These are phyloP conservation scores for Penicillium brasilianum DNA, from an alignment of 2,329 filamentous ascomycete species.

Conservation along the genomic window DNA sequence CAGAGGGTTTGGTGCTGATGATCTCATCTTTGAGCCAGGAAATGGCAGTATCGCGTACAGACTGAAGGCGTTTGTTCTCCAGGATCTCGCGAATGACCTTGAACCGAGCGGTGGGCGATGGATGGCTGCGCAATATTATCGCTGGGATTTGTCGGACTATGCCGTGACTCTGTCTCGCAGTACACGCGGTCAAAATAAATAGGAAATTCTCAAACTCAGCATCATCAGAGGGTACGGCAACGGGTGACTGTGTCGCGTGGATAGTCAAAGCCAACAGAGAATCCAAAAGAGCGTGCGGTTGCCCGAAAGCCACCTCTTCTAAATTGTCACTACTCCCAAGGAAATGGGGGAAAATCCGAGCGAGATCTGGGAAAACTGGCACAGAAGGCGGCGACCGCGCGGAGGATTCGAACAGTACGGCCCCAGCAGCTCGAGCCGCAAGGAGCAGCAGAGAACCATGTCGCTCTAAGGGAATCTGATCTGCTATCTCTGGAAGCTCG, in stretches of 20 bases:
- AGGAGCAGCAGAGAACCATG: slow-evolving; percentile 61
- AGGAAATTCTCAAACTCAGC: slow-evolving; percentile 60
- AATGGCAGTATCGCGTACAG: slow-evolving; percentile 62
- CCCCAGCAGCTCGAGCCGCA: slow-evolving; percentile 57
- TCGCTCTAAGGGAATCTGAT: slow-evolving; percentile 61
- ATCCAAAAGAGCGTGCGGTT: slow-evolving; percentile 60
- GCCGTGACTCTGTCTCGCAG: slow-evolving; percentile 42
- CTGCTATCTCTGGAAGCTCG: slow-evolving; percentile 57
- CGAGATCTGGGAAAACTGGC: slow-evolving; percentile 59
- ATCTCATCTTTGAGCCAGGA: slow-evolving; percentile 67
- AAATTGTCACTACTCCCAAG: slow-evolving; percentile 50
- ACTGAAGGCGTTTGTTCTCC: slow-evolving; percentile 59
- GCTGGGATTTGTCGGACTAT: slow-evolving; percentile 45
- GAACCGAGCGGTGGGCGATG: slow-evolving; percentile 57
- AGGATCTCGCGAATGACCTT: slow-evolving; percentile 61
- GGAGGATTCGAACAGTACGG: slow-evolving; percentile 54
- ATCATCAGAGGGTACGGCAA: slow-evolving; percentile 53
- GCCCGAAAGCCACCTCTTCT: slow-evolving; percentile 46
- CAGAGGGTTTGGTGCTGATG: slow-evolving; percentile 45
- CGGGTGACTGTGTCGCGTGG: slow-evolving; percentile 54
- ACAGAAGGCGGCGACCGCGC: slow-evolving; percentile 43
- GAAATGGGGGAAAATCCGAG: slow-evolving; percentile 58
- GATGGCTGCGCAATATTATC: slow-evolving; percentile 56
- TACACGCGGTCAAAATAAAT: slow-evolving; percentile 50
- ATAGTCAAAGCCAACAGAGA: slow-evolving; percentile 59